phyloP scores from a whole-genome alignment of 2,329 filamentous ascomycete genomes.

The Neodidymelliopsis sp. region DNA sequence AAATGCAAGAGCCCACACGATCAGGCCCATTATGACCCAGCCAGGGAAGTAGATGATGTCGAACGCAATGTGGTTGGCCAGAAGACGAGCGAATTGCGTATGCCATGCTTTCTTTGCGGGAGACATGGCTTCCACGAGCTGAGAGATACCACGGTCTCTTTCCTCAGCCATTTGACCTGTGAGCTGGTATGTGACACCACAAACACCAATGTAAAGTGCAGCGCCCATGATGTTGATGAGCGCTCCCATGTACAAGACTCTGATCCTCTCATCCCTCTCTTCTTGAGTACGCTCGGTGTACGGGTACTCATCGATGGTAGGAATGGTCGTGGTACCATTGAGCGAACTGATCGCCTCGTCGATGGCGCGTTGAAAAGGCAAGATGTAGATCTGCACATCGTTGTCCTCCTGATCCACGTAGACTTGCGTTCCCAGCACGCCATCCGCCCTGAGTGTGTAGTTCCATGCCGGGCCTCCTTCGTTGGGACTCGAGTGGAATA shows the following conservation, averaged over 20 bases:
- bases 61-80: slow-evolving; percentile 82
- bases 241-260: slow-evolving; percentile 72
- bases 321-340: slow-evolving; percentile 52
- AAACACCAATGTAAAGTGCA: slow-evolving; percentile 78
- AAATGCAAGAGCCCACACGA: slow-evolving; percentile 69
- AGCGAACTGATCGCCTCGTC: slow-evolving; percentile 73
- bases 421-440: slow-evolving; percentile 70
- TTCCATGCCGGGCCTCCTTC: slow-evolving; percentile 80
- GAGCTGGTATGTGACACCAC: slow-evolving; percentile 85
- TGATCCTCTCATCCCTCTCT: slow-evolving; percentile 71
- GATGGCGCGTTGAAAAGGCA: slow-evolving; percentile 81
- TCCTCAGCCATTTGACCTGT: slow-evolving; percentile 87
- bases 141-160: slow-evolving; percentile 85
- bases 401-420: slow-evolving; percentile 71
- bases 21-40: slow-evolving; percentile 79
- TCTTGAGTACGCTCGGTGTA: slow-evolving; percentile 76
- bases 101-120: slow-evolving; percentile 77
- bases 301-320: slow-evolving; percentile 68
- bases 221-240: slow-evolving; percentile 80
- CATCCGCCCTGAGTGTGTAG: slow-evolving; percentile 83
- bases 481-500: slow-evolving; percentile 77
- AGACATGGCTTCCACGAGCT: slow-evolving; percentile 91
- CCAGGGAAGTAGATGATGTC: slow-evolving; percentile 80
- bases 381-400: slow-evolving; percentile 76
- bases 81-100: slow-evolving; percentile 76